Evolutionary conservation across 2,329 filamentous ascomycete genomes (phyloP), one percentile per base, ranked within the genome.

Genomic region (Stylonectria norvegica): DNA sequence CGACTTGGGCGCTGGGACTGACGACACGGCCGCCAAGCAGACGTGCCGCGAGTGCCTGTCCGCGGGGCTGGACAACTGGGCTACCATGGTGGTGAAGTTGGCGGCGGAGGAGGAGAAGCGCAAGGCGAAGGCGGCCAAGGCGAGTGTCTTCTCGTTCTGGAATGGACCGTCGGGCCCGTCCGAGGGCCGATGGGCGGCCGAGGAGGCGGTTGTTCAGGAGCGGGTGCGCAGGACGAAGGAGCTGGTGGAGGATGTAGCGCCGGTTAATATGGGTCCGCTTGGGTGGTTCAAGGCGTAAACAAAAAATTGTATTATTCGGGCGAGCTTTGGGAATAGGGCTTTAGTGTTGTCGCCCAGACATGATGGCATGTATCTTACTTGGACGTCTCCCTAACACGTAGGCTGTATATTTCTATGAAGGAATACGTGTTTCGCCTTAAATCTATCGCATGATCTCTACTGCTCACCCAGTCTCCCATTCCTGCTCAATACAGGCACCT

Each of bases 11-110:
- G 30, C 48, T 10, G 38, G 45, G n/a, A 40, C 40, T 4, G 47
- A 51, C 4, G 55, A 65, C 30, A 58, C 53, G 20, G 44, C 49
- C 4, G 54, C 61, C 12, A 61, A 57, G 34, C 74, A 76, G 47
- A 81, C 78, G 27, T 95, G 90, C 60, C 78, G 78, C 22, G 77
- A 91, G 51, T 96, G 91, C 58, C 74, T 95, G 5, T 71, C 78
- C 42, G 80, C 85, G 3, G 87, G 87, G 0, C 71, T 95, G 1
- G 74, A 77, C 5, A 94, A 95, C 60, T 95, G 90, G 90, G 76
- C 77, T 33, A 76, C 73, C 19, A 97, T 97, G 85, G 82, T 93
- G 15, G 70, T 71, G 9, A 73, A 74, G 41, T 71, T 94, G 33
- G 78, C 77, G 18, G 67, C 65, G 36, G 71, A 74, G 28, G 74